A percentile compares a stretch with the other conserved stretches of the same genome.
Conservation (phyloP, 1,139 yeast species). For the Nematodospora anomalae region DNA sequence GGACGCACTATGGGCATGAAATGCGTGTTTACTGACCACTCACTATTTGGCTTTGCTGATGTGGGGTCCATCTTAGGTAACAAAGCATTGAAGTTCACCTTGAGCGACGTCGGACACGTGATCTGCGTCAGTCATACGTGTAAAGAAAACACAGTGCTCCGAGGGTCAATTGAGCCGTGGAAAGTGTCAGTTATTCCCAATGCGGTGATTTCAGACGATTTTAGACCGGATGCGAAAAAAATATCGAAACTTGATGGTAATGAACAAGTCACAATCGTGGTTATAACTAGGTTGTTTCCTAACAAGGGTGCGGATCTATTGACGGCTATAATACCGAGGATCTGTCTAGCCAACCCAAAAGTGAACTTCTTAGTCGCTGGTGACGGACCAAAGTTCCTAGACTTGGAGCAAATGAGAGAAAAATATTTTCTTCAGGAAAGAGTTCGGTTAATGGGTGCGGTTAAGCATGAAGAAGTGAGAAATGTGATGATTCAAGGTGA, state of each 20-base stretch:
- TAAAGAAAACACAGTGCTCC: constrained; percentile 88
- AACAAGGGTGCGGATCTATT: constrained; percentile 94
- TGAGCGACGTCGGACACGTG: constrained; percentile 86
- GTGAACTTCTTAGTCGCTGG: constrained; percentile 90
- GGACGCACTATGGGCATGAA: constrained; percentile 90
- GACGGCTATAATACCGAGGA: constrained; percentile 81
- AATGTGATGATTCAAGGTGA: constrained; percentile 94
- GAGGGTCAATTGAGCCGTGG: constrained; percentile 80
- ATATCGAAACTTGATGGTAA: constrained; percentile 12
- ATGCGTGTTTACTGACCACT: constrained; percentile 94
- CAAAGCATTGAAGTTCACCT: constrained; percentile 77
- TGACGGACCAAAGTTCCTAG: constrained; percentile 93
- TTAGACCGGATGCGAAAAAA: constrained; percentile 51
- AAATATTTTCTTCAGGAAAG: constrained; percentile 81
- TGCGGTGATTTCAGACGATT: constrained; percentile 86
- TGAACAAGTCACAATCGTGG: constrained; percentile 70
- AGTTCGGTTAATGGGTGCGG: constrained; percentile 81
- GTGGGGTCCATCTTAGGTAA: constrained; percentile 83
- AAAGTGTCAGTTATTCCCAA: constrained; percentile 91
- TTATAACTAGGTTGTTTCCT: constrained; percentile 88
- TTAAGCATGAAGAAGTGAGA: constrained; percentile 89
- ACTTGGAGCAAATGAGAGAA: constrained; percentile 94
- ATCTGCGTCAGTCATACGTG: constrained; percentile 97
- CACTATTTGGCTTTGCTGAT: constrained; percentile 91
- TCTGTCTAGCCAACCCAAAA: constrained; percentile 62